Base-by-base conservation (phyloP, 352 stramenopile species). In the Pythium volutum region DNA sequence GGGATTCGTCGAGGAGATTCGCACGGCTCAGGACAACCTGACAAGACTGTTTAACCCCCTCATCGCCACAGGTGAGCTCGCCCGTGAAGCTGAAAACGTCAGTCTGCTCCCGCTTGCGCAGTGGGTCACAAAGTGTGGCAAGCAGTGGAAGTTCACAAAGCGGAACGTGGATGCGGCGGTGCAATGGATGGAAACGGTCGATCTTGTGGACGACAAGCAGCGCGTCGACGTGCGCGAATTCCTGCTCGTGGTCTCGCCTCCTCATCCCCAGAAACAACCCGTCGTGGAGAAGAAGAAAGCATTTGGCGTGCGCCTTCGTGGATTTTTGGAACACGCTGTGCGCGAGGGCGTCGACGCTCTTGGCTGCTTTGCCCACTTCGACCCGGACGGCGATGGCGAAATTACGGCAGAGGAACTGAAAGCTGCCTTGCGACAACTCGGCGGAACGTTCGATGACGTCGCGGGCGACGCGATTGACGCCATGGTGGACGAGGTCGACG, bases 341-440 rank as follows among this genome's bases (percentile, higher is more conserved):
- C 55, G 59, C 2, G 59, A 81, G 62, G 80, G 80, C 1, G 62
- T 85, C 16, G 67, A 87, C 31, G 62, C 87, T 2, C 66, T 71
- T 4, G 29, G 66, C 7, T 78, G 70, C 22, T 90, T 93, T 59
- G 62, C 58, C 3, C 75, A 86, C 58, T 84, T 91, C 49, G 84
- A 91, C 58, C 55, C 39, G 7, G 65, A 88, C 36, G 64, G 64
- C 3, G 73, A 72, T 16, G 79, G 75, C 16, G 60, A 80, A 49
- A 71, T 94, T 31, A 84, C 81, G 0, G 60, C 67, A 18, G 49
- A 49, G 1, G 87, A 95, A 60, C 74, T 96, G 6, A 73, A 75
- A 22, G 36, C 36, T 5, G 76, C 76, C 4, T 53, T 96, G 10
- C 45, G 68, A 7, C 68, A 73, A 7, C 70, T 95, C 8, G 79